Evolutionary conservation across 257 asterid species (phyloP).

Genomic region (Sherardia arvensis): DNA sequence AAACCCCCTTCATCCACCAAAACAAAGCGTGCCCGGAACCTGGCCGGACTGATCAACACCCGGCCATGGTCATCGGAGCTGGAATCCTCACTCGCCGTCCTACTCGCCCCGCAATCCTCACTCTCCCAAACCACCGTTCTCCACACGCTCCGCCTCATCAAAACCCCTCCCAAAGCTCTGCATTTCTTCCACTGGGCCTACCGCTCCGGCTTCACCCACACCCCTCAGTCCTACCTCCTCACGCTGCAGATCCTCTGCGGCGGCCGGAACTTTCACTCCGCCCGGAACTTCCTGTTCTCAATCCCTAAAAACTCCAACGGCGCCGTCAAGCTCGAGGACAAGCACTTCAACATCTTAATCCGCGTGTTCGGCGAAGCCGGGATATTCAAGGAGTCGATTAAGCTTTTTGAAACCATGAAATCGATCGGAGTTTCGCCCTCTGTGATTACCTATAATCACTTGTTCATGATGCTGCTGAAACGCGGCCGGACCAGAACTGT

Average conservation of each 20-base stretch:
- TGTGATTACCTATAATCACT: constrained; percentile 46
- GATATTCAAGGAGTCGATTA: constrained; percentile 59
- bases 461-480: constrained; percentile 50
- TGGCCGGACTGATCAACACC: constrained; percentile 50
- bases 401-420: constrained; percentile 54
- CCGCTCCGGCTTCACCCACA: constrained; percentile 43
- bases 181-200: constrained; percentile 63
- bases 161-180: constrained; percentile 48
- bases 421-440: constrained; percentile 67
- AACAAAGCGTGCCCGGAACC: constrained; percentile 40
- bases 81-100: constrained; percentile 44
- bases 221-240: constrained; percentile 50
- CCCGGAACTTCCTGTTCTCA: constrained; percentile 67
- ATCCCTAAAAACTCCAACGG: constrained; percentile 47
- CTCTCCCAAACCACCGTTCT: constrained; percentile 65
- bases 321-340: constrained; percentile 43
- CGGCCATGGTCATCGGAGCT: constrained; percentile 53
- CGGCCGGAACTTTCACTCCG: constrained; percentile 53
- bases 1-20: constrained; percentile 22
- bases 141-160: constrained; percentile 59
- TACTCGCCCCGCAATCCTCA: constrained; percentile 23
- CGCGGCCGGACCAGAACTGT: constrained; percentile 60
- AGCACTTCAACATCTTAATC: constrained; percentile 57
- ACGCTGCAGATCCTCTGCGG: constrained; percentile 56
- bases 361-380: constrained; percentile 70